A percentile compares a stretch with the other conserved stretches of the same genome.
Conservation (phyloP, 192 early-diverging fungal species). For the Entomortierella chlamydospora region DNA sequence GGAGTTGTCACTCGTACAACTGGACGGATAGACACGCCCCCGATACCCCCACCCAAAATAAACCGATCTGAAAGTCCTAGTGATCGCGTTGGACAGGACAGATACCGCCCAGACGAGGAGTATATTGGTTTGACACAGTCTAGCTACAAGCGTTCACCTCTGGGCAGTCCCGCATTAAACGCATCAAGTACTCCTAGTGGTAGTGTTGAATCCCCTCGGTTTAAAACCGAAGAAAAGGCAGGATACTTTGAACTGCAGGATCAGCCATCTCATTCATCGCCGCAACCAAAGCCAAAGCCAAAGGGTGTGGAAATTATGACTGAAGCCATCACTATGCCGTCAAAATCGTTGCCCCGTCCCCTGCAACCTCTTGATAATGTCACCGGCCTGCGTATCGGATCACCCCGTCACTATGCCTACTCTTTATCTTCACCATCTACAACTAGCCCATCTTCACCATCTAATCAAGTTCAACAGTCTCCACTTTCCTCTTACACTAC, state of each 20-base stretch:
- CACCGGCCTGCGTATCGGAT: conserved; percentile 20
- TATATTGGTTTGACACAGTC: conserved; percentile 19
- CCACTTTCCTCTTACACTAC: neutral
- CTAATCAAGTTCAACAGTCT: neutral
- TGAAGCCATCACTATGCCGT: conserved; percentile 25
- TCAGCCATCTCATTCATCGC: neutral
- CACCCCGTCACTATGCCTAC: conserved; percentile 8
- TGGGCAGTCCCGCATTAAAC: conserved; percentile 2
- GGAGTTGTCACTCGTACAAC: conserved; percentile 15
- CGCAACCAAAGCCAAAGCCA: neutral
- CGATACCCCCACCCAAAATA: neutral
- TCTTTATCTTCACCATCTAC: neutral
- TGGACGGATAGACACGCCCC: neutral
- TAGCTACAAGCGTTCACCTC: conserved; percentile 11
- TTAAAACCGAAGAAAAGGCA: conserved; percentile 4
- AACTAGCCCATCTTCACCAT: neutral
- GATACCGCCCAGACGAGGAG: conserved; percentile 41
- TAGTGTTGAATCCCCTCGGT: neutral
- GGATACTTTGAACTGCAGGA: conserved; percentile 17
- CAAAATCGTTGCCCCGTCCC: conserved; percentile 40
- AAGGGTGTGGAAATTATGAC: conserved; percentile 7
- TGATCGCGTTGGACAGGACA: conserved; percentile 43
- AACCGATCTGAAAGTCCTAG: conserved; percentile 36
- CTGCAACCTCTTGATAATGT: conserved; percentile 25
- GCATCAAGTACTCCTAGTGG: neutral